Conservation (phyloP, 2,329 filamentous ascomycete species). For the Huntiella abstrusa region DNA sequence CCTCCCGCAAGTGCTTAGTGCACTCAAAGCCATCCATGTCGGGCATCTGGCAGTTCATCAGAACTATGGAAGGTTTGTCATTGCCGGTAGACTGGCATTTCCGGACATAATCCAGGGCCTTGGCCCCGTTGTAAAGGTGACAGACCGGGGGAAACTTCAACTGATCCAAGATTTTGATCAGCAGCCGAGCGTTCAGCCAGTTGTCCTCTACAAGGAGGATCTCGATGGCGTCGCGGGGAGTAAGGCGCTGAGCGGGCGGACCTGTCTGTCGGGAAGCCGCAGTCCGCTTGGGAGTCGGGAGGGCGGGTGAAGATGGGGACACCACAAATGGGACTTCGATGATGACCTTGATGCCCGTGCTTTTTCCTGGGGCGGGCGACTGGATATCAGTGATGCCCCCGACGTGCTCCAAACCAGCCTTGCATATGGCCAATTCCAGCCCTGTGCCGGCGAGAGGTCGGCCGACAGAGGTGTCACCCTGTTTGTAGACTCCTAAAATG, state of each 20-base stretch:
- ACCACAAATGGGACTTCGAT: constrained; percentile 53
- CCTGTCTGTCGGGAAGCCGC: neutral
- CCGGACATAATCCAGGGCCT: constrained; percentile 45
- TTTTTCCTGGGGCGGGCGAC: constrained; percentile 31
- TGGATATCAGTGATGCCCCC: constrained; percentile 53
- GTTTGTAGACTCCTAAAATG: constrained; percentile 64
- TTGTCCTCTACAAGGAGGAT: constrained; percentile 73
- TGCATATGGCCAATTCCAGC: constrained; percentile 61
- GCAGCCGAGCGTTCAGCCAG: constrained; percentile 12
- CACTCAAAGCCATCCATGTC: constrained; percentile 63
- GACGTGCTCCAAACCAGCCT: constrained; percentile 66
- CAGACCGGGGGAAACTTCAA: constrained; percentile 9
- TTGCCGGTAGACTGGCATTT: constrained; percentile 31
- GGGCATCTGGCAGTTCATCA: constrained; percentile 64
- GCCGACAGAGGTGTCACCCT: constrained; percentile 64
- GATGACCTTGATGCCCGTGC: constrained; percentile 50
- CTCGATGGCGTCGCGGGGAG: constrained; percentile 36
- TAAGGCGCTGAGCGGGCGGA: neutral
- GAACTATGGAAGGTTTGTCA: constrained; percentile 50
- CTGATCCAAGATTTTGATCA: constrained; percentile 13
- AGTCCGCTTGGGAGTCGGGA: neutral
- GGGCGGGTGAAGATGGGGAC: neutral
- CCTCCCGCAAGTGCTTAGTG: constrained; percentile 34
- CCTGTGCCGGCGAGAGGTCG: constrained; percentile 64
- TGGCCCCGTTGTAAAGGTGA: constrained; percentile 20